Percentiles rank a stretch among this genome's conserved stretches.
phyloP scores from a whole-genome alignment of 2,329 filamentous ascomycete species.

The Penicillium fuscoglaucum region DNA sequence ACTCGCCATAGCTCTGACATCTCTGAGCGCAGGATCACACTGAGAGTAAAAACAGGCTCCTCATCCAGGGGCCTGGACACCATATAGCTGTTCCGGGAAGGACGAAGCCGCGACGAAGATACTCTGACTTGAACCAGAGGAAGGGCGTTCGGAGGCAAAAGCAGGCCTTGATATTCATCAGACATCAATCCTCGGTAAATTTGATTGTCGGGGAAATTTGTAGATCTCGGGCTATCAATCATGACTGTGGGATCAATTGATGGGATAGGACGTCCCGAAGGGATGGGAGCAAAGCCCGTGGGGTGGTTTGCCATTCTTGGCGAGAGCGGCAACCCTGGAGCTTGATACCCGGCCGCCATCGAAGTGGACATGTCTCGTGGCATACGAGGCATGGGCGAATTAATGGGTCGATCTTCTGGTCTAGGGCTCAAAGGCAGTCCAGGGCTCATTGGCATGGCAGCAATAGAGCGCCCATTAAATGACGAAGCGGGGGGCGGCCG shows the following conservation, averaged over 20 bases:
- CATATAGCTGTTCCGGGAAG: constrained; percentile 81
- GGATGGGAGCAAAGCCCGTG: constrained; percentile 66
- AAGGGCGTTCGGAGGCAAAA: constrained; percentile 84
- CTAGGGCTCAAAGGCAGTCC: constrained; percentile 64
- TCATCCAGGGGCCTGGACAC: constrained; percentile 79
- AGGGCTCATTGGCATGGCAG: constrained; percentile 58
- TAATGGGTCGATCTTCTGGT: constrained; percentile 59
- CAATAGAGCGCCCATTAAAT: constrained; percentile 41
- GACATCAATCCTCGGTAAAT: constrained; percentile 78
- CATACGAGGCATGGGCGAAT: constrained; percentile 60
- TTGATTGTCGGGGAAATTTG: constrained; percentile 38
- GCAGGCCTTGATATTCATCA: constrained; percentile 81
- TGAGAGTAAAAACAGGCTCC: constrained; percentile 90
- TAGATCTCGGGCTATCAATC: constrained; percentile 36
- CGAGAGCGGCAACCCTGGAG: constrained; percentile 61
- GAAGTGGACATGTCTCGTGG: constrained; percentile 51
- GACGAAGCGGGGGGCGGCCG: constrained; percentile 23
- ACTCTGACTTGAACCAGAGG: constrained; percentile 83
- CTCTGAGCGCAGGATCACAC: constrained; percentile 71
- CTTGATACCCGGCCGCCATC: constrained; percentile 58
- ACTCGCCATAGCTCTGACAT: constrained; percentile 79
- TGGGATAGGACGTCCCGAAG: constrained; percentile 29
- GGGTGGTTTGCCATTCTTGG: constrained; percentile 73
- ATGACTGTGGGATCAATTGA: constrained; percentile 41
- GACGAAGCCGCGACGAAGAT: constrained; percentile 91